Conservation (phyloP, 2,329 filamentous ascomycete species). For the Neonectria coccinea region DNA sequence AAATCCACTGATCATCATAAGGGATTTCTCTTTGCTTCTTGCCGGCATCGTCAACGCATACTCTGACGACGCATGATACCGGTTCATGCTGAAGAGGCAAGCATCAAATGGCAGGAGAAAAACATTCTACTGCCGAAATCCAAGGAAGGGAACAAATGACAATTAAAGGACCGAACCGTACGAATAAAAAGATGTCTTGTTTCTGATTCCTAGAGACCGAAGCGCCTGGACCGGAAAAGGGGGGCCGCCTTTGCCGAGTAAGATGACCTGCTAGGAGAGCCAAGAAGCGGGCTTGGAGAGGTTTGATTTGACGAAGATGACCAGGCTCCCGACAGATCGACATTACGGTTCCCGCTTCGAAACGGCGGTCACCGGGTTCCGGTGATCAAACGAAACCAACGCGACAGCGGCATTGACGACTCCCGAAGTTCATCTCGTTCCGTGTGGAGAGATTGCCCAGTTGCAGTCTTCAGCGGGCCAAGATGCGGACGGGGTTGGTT, state of each 20-base stretch:
- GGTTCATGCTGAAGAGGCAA: background rate
- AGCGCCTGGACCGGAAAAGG: conserved; percentile 31
- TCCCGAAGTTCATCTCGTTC: conserved; percentile 1
- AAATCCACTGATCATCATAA: background rate
- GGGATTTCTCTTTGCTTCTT: background rate
- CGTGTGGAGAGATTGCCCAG: background rate
- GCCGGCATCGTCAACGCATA: background rate
- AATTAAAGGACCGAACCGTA: background rate
- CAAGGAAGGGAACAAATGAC: conserved; percentile 1
- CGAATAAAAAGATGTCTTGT: background rate
- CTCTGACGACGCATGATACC: background rate
- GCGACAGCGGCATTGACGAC: conserved; percentile 9
- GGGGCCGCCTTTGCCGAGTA: conserved; percentile 22
- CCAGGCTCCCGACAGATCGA: conserved; percentile 37
- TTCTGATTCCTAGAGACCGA: conserved; percentile 23
- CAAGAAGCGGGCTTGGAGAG: conserved; percentile 34
- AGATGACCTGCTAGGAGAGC: conserved; percentile 29
- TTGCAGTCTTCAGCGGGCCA: background rate
- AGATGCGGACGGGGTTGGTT: conserved; percentile 9
- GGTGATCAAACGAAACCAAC: conserved; percentile 20
- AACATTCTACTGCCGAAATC: background rate
- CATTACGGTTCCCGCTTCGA: conserved; percentile 32
- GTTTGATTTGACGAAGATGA: conserved; percentile 37
- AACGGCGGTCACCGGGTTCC: conserved; percentile 24
- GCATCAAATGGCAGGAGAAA: conserved; percentile 2